These are phyloP conservation scores for Teunomyces atbi DNA, from an alignment of 805 yeast species.

Conservation along the genomic window DNA sequence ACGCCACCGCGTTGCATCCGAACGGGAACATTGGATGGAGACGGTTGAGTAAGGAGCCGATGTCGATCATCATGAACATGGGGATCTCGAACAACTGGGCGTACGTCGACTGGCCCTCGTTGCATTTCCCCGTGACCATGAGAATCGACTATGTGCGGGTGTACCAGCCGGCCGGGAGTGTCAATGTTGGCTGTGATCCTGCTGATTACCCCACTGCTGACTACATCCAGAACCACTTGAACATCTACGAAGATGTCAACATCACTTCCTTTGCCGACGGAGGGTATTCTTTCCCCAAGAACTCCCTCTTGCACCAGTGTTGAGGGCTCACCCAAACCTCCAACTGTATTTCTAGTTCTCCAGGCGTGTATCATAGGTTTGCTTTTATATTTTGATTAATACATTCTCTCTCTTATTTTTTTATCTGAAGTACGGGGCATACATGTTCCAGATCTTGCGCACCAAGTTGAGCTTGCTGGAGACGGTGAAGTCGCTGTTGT, in stretches of 20 bases:
- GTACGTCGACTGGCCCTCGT: conserved; percentile 83
- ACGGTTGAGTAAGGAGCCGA: conserved; percentile 83
- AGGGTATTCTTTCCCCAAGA: conserved; percentile 54
- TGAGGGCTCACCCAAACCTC: neutral
- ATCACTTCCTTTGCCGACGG: conserved; percentile 71
- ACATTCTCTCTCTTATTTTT: neutral
- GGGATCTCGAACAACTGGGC: conserved; percentile 94
- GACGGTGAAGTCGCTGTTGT: conserved; percentile 36
- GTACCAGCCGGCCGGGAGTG: conserved; percentile 72
- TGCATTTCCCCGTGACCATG: conserved; percentile 76
- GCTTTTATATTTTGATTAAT: neutral
- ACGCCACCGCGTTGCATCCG: conserved; percentile 76
- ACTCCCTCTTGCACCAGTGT: conserved; percentile 23
- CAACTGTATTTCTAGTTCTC: neutral
- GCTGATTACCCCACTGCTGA: conserved; percentile 78
- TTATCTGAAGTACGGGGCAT: conserved; percentile 41
- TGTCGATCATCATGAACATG: conserved; percentile 83
- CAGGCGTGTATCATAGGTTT: conserved; percentile 2
- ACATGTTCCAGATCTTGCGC: conserved; percentile 61
- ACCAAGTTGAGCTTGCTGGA: conserved; percentile 46
- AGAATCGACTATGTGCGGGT: conserved; percentile 82
- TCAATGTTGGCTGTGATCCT: conserved; percentile 82
- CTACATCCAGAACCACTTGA: conserved; percentile 68
- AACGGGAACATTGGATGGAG: conserved; percentile 91
- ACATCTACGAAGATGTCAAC: conserved; percentile 70